phyloP scores from a whole-genome alignment of 768 basidiomycete genomes.

The Candolleomyces efflorescens region DNA sequence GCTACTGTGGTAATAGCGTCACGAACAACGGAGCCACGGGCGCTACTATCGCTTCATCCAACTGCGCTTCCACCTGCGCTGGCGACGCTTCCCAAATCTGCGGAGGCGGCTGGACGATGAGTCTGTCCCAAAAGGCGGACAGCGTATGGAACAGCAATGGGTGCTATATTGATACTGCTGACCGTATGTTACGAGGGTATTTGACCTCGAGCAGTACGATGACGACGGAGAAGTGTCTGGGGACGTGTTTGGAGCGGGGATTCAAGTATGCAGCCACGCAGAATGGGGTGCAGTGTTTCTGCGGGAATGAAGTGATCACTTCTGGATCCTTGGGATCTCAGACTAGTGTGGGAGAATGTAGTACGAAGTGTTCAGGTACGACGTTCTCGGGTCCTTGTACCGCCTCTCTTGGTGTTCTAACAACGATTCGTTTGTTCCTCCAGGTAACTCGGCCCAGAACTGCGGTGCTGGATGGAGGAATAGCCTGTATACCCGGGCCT shows the following conservation, averaged over 20 bases:
- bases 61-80: conserved; percentile 15
- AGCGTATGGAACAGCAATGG: conserved; percentile 25
- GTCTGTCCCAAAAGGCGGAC: conserved; percentile 8
- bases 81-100: conserved; percentile 17
- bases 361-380: too few relatives aligned
- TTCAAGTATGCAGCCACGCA: conserved; percentile 30
- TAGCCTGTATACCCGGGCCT: too few relatives aligned
- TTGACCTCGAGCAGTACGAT: conserved; percentile 9
- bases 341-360: too few relatives aligned
- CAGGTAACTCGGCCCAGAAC: too few relatives aligned
- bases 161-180: conserved; percentile 25
- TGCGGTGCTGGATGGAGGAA: too few relatives aligned
- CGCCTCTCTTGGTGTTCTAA: too few relatives aligned
- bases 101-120: conserved; percentile 15
- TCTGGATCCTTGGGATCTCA: too few relatives aligned
- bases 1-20: conserved; percentile 22
- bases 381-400: too few relatives aligned
- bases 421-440: too few relatives aligned
- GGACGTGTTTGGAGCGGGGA: conserved; percentile 20
- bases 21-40: conserved; percentile 22
- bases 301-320: conserved; percentile 15
- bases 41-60: conserved; percentile 7
- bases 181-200: neutral
- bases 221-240: conserved; percentile 27
- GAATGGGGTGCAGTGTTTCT: conserved; percentile 30